Conservation (phyloP, 176 grass and related monocot species). For the Avena insularis region DNA sequence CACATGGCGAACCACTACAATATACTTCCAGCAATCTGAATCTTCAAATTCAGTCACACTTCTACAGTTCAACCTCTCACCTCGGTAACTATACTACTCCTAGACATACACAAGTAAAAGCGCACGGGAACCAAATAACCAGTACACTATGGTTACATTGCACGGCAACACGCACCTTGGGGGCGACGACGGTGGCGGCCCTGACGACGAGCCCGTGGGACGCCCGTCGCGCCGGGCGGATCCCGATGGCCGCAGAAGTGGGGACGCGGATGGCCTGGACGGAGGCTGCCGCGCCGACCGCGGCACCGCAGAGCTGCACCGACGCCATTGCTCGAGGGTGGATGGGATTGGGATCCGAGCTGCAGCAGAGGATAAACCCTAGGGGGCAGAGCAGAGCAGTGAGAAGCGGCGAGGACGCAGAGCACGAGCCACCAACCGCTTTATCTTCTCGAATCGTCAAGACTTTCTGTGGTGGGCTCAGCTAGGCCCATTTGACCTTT, state of each 20-base stretch:
- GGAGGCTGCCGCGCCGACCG: constrained; percentile 10
- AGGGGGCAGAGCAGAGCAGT: constrained; percentile 21
- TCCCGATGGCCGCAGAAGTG: constrained; percentile 6
- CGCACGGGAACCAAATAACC: not conserved
- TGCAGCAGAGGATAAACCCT: constrained; percentile 46
- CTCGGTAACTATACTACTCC: too few species aligned
- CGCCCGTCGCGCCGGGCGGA: constrained; percentile 1
- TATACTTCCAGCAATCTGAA: not conserved
- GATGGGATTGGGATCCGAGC: not conserved
- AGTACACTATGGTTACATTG: constrained; percentile 4
- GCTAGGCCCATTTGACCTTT: not conserved
- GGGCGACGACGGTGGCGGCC: constrained; percentile 67
- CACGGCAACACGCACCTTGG: constrained; percentile 57
- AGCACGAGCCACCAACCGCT: not conserved
- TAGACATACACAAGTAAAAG: too few species aligned
- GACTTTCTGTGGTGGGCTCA: not conserved
- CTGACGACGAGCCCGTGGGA: constrained; percentile 52
- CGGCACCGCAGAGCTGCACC: constrained; percentile 39
- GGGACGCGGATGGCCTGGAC: not conserved
- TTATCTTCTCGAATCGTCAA: not conserved
- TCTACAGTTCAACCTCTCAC: not conserved
- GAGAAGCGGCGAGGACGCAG: not conserved
- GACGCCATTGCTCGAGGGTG: constrained; percentile 46
- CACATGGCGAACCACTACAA: not conserved
- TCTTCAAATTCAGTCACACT: not conserved